A percentile compares a stretch with the other conserved stretches of the same genome.
phyloP scores from a whole-genome alignment of 1,284 basidiomycete species.

The Cryptococcus wingfieldii region DNA sequence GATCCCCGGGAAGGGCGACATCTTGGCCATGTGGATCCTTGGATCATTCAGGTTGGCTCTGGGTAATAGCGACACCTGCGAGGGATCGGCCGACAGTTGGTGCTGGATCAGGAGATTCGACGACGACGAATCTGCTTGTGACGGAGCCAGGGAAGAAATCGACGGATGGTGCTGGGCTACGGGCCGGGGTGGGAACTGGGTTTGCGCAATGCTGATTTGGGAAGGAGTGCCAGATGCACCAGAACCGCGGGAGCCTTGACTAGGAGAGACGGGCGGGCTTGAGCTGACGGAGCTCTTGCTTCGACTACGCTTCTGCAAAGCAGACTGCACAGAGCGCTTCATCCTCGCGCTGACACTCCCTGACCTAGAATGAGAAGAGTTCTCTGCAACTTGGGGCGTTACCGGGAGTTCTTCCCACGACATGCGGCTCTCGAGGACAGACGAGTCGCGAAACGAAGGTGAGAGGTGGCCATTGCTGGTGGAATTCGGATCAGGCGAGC shows the following conservation, averaged over 20 bases:
- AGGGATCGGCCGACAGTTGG: slow-evolving; percentile 29
- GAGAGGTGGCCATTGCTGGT: slow-evolving; percentile 1
- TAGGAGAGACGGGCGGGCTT: slow-evolving; percentile 17
- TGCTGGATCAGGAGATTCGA: slow-evolving; percentile 37
- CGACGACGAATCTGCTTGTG: slow-evolving; percentile 12
- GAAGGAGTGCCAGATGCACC: slow-evolving; percentile 23
- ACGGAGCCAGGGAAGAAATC: slow-evolving; percentile 27
- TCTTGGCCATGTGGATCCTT: slow-evolving; percentile 62
- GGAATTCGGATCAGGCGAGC: not conserved
- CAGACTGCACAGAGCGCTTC: slow-evolving; percentile 28
- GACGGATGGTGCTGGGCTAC: slow-evolving; percentile 27
- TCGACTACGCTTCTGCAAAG: slow-evolving; percentile 31
- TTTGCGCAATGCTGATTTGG: slow-evolving; percentile 3
- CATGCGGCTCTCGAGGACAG: slow-evolving; percentile 25
- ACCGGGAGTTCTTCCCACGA: slow-evolving; percentile 42
- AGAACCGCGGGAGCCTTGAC: slow-evolving; percentile 19
- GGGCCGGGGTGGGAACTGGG: not conserved
- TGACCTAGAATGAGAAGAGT: slow-evolving; percentile 31
- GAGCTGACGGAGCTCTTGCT: slow-evolving; percentile 23
- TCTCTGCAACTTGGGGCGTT: slow-evolving; percentile 22
- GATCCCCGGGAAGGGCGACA: slow-evolving; percentile 85
- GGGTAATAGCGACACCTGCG: slow-evolving; percentile 58
- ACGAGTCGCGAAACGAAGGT: slow-evolving; percentile 9
- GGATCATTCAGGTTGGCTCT: slow-evolving; percentile 54
- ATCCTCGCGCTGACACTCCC: slow-evolving; percentile 39